Conservation (phyloP, 495 filamentous ascomycete species). For the Daldinia caldariorum region DNA sequence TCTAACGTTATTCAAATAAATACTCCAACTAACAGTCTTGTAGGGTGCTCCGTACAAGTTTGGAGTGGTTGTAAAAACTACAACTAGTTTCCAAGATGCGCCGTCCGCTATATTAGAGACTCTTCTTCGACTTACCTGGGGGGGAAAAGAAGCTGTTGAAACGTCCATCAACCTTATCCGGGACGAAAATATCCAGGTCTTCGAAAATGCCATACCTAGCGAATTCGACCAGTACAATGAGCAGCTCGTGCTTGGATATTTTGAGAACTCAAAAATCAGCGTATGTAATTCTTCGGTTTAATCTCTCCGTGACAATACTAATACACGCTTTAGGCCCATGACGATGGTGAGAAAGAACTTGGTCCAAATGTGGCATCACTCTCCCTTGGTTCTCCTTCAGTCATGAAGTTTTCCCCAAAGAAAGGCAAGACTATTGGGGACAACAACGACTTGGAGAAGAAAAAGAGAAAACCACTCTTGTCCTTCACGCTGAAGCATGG, state of each 20-base stretch:
- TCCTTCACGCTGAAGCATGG: slow-evolving; percentile 71
- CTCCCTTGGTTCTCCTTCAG: slow-evolving; percentile 73
- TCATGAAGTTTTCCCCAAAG: slow-evolving; percentile 79
- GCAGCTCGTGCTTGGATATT: slow-evolving; percentile 77
- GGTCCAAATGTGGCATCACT: slow-evolving; percentile 80
- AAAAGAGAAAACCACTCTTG: slow-evolving; percentile 46
- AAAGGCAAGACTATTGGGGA: slow-evolving; percentile 58
- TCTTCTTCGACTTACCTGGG: slow-evolving; percentile 73
- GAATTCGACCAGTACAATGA: slow-evolving; percentile 72
- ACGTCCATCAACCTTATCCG: slow-evolving; percentile 36
- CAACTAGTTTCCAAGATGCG: slow-evolving; percentile 69
- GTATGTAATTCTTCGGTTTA: slow-evolving; percentile 57
- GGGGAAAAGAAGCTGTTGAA: slow-evolving; percentile 58
- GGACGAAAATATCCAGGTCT: background rate
- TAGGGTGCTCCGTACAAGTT: slow-evolving; percentile 88
- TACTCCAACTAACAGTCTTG: slow-evolving; percentile 28
- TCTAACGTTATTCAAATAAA: slow-evolving; percentile 1
- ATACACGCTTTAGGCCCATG: slow-evolving; percentile 72
- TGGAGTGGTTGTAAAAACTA: slow-evolving; percentile 69
- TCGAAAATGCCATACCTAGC: slow-evolving; percentile 20
- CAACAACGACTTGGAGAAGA: slow-evolving; percentile 43
- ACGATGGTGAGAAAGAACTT: slow-evolving; percentile 81
- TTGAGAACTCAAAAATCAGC: slow-evolving; percentile 72
- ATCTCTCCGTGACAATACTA: slow-evolving; percentile 29
- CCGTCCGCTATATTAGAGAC: slow-evolving; percentile 64